These are phyloP conservation scores for Retiboletus fuscus DNA, from an alignment of 1,284 basidiomycete species.

Conservation along the genomic window DNA sequence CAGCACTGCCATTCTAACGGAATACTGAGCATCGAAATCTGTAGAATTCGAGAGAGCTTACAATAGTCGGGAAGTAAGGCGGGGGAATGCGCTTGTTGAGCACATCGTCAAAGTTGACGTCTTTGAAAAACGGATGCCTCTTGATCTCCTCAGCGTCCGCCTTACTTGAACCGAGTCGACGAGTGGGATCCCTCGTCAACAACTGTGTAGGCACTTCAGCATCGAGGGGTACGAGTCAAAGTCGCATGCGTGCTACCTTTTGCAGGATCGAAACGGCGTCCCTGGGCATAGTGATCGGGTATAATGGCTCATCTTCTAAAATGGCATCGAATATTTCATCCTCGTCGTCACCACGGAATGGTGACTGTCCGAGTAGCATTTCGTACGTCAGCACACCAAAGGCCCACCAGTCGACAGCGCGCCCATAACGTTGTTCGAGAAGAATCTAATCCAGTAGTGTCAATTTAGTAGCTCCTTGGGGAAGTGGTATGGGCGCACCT, in stretches of 20 bases:
- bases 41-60: constrained; percentile 55
- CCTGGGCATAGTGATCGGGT: constrained; percentile 99
- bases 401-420: constrained; percentile 99
- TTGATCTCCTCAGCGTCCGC: constrained; percentile 98
- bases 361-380: constrained; percentile 98
- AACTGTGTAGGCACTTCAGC: constrained; percentile 65
- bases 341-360: constrained; percentile 99
- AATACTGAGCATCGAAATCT: constrained; percentile 21
- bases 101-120: constrained; percentile 96
- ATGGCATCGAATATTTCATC: constrained; percentile 99
- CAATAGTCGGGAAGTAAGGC: constrained; percentile 96
- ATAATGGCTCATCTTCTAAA: constrained; percentile 96
- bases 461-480: constrained; percentile 1
- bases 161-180: constrained; percentile 94
- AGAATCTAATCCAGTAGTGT: constrained; percentile 76
- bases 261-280: constrained; percentile 97
- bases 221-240: constrained; percentile 7
- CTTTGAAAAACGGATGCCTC: constrained; percentile 97
- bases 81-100: constrained; percentile 96
- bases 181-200: constrained; percentile 91
- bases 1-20: constrained; percentile 78
- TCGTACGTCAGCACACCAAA: constrained; percentile 99
- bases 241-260: constrained; percentile 65
- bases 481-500: constrained; percentile 65
- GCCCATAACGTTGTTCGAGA: constrained; percentile 96